Conservation (phyloP, 108 stramenopile species). For the Cyclotella distinguenda region DNA sequence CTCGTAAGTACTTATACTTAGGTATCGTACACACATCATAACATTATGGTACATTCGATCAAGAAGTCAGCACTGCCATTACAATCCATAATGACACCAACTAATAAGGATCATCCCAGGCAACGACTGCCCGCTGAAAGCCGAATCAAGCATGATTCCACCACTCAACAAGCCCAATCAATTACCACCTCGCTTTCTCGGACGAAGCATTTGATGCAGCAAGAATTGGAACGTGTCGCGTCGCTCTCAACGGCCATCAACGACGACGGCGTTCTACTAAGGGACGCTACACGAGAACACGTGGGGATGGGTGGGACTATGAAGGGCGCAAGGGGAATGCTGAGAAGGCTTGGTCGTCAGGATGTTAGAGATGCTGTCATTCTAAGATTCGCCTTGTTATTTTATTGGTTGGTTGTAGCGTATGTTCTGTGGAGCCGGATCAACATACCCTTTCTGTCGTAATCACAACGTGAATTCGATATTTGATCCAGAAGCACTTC, state of each 20-base stretch:
- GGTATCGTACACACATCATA: too few relatives aligned
- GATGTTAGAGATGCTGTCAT: conserved; percentile 44
- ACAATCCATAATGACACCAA: too few relatives aligned
- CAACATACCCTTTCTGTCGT: conserved; percentile 44
- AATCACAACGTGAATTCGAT: neutral
- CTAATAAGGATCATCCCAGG: too few relatives aligned
- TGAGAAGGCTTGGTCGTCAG: conserved; percentile 32
- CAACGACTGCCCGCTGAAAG: too few relatives aligned
- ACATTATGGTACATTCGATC: too few relatives aligned
- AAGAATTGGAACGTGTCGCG: conserved; percentile 33
- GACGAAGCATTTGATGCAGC: conserved; percentile 41
- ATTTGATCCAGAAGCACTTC: too few relatives aligned
- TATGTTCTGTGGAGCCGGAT: conserved; percentile 46
- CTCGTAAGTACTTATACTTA: too few relatives aligned
- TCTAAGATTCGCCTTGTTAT: conserved; percentile 30
- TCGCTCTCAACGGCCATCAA: conserved; percentile 26
- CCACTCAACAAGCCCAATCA: conserved; percentile 39
- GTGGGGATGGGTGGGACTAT: conserved; percentile 45
- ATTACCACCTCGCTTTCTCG: conserved; percentile 39
- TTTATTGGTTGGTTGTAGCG: conserved; percentile 41
- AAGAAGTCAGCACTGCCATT: too few relatives aligned
- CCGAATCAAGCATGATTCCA: conserved; percentile 24
- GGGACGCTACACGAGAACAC: conserved; percentile 27
- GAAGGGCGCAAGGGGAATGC: conserved; percentile 29
- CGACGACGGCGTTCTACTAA: conserved; percentile 30